These are phyloP conservation scores for Dendrobium officinale DNA, from an alignment of 106 monocot genomes.

Conservation along the genomic window DNA sequence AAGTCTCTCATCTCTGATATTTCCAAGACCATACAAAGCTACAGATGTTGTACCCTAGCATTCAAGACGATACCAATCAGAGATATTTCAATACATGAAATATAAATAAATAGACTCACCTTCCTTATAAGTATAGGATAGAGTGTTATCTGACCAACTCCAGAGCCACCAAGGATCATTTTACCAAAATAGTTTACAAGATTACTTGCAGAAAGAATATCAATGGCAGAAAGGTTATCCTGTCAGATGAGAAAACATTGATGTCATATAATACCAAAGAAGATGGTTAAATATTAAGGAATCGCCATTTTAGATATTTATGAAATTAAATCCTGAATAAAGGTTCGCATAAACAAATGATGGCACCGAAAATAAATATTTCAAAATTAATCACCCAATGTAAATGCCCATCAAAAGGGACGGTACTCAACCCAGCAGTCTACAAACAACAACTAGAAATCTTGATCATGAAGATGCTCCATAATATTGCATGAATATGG, in stretches of 20 bases:
- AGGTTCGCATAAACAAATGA: not conserved
- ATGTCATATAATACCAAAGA: not conserved
- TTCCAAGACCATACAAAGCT: slow-evolving; percentile 96
- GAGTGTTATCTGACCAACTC: slow-evolving; percentile 88
- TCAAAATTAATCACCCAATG: not conserved
- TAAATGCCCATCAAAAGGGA: too few species aligned
- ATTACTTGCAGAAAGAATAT: slow-evolving; percentile 96
- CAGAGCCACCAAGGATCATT: slow-evolving; percentile 96
- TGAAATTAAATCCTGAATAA: not conserved
- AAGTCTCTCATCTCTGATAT: slow-evolving; percentile 96
- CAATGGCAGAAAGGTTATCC: slow-evolving; percentile 99
- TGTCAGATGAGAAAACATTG: slow-evolving; percentile 16
- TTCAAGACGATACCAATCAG: not conserved
- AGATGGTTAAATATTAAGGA: not conserved
- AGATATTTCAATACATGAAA: not conserved
- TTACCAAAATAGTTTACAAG: slow-evolving; percentile 99
- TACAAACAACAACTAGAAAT: too few species aligned
- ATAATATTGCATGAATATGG: not conserved
- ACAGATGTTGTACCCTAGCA: slow-evolving; percentile 80
- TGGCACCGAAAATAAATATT: not conserved
- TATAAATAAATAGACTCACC: slow-evolving; percentile 23
- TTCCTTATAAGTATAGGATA: slow-evolving; percentile 92
- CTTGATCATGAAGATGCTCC: not conserved
- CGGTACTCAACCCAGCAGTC: too few species aligned
- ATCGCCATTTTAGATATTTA: not conserved